These are phyloP conservation scores for Arxiozyma slooffiae DNA, from an alignment of 1,139 yeast species.

Conservation along the genomic window DNA sequence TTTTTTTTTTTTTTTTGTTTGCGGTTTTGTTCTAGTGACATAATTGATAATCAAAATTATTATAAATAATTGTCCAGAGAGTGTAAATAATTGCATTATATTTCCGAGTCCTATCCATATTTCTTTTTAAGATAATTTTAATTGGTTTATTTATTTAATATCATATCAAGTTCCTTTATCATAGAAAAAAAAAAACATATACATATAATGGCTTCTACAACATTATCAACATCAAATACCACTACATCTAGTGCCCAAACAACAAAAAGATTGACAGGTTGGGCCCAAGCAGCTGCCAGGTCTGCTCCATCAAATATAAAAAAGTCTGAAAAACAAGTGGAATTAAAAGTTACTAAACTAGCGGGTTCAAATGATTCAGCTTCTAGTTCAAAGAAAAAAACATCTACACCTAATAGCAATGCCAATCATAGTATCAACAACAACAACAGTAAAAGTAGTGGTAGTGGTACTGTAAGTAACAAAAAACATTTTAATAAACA, in stretches of 20 bases:
- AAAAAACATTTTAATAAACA: constrained; percentile 10
- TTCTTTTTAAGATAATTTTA: too few species aligned
- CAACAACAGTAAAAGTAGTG: background rate
- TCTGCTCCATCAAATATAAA: constrained; percentile 11
- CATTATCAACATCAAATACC: too few species aligned
- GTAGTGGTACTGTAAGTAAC: background rate
- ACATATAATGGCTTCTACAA: constrained; percentile 2
- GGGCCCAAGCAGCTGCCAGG: constrained; percentile 30
- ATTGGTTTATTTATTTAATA: background rate
- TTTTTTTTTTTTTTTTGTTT: too few species aligned
- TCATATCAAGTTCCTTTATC: background rate
- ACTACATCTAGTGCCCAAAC: constrained; percentile 12
- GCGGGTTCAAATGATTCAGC: background rate
- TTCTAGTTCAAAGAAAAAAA: constrained; percentile 3
- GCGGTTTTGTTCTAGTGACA: too few species aligned
- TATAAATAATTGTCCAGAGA: too few species aligned
- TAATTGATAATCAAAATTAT: too few species aligned
- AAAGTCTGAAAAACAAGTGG: constrained; percentile 3
- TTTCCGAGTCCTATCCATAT: background rate
- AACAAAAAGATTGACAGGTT: constrained; percentile 20
- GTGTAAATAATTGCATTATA: background rate
- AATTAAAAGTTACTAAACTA: constrained; percentile 1
- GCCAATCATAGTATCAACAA: background rate
- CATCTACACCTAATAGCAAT: constrained; percentile 4
- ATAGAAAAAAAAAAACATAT: too few species aligned